Evolutionary conservation across 305 asterid genomes (phyloP).

Genomic region (Solanum aculeatissimum): DNA sequence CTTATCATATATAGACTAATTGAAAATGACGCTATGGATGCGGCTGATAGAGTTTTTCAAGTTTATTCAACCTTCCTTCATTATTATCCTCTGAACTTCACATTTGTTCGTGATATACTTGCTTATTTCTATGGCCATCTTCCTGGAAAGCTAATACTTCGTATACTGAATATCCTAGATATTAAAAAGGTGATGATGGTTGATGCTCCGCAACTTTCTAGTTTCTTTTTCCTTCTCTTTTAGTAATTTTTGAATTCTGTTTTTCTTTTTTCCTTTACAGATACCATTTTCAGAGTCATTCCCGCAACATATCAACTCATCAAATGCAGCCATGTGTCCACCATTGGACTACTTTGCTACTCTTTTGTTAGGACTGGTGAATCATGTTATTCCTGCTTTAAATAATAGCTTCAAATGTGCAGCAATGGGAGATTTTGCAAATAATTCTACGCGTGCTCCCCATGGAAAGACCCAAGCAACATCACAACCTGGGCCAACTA

Average conservation of each 20-base stretch:
- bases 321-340: slow-evolving; percentile 68
- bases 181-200: slow-evolving; percentile 59
- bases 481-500: slow-evolving; percentile 47
- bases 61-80: slow-evolving; percentile 75
- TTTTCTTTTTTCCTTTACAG: slow-evolving; percentile 65
- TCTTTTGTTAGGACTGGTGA: slow-evolving; percentile 72
- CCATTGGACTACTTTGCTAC: slow-evolving; percentile 93
- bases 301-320: slow-evolving; percentile 78
- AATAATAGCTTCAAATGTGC: slow-evolving; percentile 51
- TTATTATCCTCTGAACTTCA: slow-evolving; percentile 80
- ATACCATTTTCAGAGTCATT: slow-evolving; percentile 93
- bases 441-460: slow-evolving; percentile 30
- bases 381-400: slow-evolving; percentile 86
- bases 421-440: slow-evolving; percentile 44
- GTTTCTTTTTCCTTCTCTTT: slow-evolving; percentile 1
- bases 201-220: neutral
- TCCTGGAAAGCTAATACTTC: slow-evolving; percentile 77
- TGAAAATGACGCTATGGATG: slow-evolving; percentile 89
- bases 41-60: slow-evolving; percentile 87
- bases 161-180: slow-evolving; percentile 66
- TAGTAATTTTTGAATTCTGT: slow-evolving; percentile 4
- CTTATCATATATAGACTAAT: slow-evolving; percentile 71
- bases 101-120: slow-evolving; percentile 96
- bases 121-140: slow-evolving; percentile 97
- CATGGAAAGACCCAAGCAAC: slow-evolving; percentile 45